Evolutionary conservation across 2,329 filamentous ascomycete species (phyloP).

Genomic region (Arthrinium phaeospermum): DNA sequence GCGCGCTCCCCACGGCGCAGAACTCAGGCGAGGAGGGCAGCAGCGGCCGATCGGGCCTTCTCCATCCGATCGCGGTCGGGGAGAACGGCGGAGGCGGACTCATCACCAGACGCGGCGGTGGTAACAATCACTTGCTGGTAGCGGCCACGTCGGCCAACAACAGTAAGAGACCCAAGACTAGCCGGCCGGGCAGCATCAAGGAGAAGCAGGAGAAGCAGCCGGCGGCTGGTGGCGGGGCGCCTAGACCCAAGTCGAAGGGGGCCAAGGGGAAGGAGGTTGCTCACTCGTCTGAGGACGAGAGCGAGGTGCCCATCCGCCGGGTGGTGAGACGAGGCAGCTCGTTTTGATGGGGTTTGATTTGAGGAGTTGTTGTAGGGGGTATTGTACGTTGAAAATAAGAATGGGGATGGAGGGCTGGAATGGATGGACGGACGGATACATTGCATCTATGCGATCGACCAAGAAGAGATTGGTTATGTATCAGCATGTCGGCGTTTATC

Average conservation of each 20-base stretch:
- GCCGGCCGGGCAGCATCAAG: conserved; percentile 48
- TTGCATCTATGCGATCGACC: conserved; percentile 20
- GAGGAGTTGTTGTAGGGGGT: neutral
- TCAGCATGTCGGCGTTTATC: conserved; percentile 9
- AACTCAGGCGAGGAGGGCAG: conserved; percentile 54
- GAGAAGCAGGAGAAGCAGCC: conserved; percentile 48
- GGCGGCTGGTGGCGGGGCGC: conserved; percentile 24
- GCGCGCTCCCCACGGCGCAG: conserved; percentile 52
- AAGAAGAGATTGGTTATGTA: neutral
- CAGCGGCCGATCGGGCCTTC: neutral
- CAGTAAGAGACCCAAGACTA: conserved; percentile 28
- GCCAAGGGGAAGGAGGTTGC: conserved; percentile 56
- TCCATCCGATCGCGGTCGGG: neutral
- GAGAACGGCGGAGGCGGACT: neutral
- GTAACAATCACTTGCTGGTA: neutral
- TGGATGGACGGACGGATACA: conserved; percentile 6
- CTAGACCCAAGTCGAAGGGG: conserved; percentile 40
- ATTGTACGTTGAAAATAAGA: neutral
- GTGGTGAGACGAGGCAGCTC: conserved; percentile 48
- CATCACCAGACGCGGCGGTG: neutral
- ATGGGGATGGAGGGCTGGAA: neutral
- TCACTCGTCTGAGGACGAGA: conserved; percentile 44
- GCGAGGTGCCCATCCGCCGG: conserved; percentile 35
- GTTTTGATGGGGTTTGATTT: conserved; percentile 35
- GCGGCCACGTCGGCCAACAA: neutral